A percentile compares a stretch with the other conserved stretches of the same genome.
phyloP scores from a whole-genome alignment of 768 basidiomycete genomes.

The Xerocomus brunneocitrinus region DNA sequence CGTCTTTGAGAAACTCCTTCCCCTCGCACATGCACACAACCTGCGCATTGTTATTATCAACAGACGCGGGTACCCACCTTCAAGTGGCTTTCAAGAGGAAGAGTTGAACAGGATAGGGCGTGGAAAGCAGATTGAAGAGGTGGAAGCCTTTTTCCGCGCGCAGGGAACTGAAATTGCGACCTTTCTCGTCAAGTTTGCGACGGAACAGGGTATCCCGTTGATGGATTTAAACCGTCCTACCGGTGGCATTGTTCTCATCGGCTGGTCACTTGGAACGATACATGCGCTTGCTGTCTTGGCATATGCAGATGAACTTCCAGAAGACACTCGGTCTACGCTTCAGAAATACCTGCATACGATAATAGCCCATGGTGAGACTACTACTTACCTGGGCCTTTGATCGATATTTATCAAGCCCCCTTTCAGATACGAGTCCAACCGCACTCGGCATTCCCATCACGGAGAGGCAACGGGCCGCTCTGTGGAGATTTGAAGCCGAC shows the following conservation, averaged over 20 bases:
- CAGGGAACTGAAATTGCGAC: constrained; percentile 18
- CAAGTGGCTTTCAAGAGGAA: constrained; percentile 17
- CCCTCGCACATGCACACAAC: constrained; percentile 17
- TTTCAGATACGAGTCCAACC: constrained; percentile 2
- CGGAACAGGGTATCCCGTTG: constrained; percentile 11
- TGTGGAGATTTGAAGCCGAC: background rate
- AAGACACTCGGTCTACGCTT: constrained; percentile 5
- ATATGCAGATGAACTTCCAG: constrained; percentile 12
- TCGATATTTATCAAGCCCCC: background rate
- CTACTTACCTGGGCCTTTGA: background rate
- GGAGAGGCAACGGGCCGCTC: no score
- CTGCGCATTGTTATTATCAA: constrained; percentile 23
- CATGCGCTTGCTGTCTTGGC: constrained; percentile 11
- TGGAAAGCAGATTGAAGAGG: constrained; percentile 14
- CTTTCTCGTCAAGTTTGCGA: constrained; percentile 15
- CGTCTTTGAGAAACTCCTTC: constrained; percentile 17
- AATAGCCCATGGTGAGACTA: constrained; percentile 12
- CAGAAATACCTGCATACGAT: constrained; percentile 20
- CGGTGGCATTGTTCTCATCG: constrained; percentile 16
- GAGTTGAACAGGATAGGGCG: constrained; percentile 10
- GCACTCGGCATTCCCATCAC: constrained; percentile 11
- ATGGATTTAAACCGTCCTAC: background rate
- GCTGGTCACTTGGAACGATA: constrained; percentile 18
- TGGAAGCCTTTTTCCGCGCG: constrained; percentile 9
- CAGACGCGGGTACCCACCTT: constrained; percentile 25